Base-by-base conservation (phyloP, 2,329 filamentous ascomycete genomes). In the Claviceps sp. region DNA sequence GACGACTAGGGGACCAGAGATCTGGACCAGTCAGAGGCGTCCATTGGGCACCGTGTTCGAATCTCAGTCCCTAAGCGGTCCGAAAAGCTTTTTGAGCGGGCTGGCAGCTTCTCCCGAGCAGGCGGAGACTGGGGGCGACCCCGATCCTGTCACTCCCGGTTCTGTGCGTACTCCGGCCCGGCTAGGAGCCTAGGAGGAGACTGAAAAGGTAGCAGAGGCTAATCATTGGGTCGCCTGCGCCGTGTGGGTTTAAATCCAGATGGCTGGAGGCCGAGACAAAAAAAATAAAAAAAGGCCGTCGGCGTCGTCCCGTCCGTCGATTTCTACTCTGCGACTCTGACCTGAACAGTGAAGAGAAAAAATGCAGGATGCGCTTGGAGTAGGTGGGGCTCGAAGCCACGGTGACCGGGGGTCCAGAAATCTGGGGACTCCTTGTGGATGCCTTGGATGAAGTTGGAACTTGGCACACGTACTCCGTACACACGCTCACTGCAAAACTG, bases 21-120 rank as follows among this genome's bases (percentile, higher is more conserved):
- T 24, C 17, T 51, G 19, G 51, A 47, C 58, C 58, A 60, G 54
- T 60, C 44, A 60, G 50, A 56, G 17, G 50, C 44, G 47, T 4
- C 44, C 34, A 38, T 48, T 50, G 22, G 26, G 50, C 54, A 55
- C 55, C 52, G 58, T 59, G 57, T 53, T 50, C 52, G 47, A 56
- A 41, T 44, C 48, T 51, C 24, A 50, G 54, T 51, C 56, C 47
- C 50, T 51, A 45, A 57, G 54, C 24, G 50, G 51, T 43, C 34
- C 42, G 43, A 26, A 51, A 51, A 50, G 44, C 41, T 50, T 50
- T 53, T 52, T 54, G 49, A 49, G 41, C 51, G 39, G 41, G 47
- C 41, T 47, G 19, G 16, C 38, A 46, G 38, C 40, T 39, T 40
- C 42, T 50, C 39, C 38, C 30, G 42, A 26, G 17, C 24, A 37